phyloP scores from a whole-genome alignment of 2,329 filamentous ascomycete species.

The Arthroderma sp. region DNA sequence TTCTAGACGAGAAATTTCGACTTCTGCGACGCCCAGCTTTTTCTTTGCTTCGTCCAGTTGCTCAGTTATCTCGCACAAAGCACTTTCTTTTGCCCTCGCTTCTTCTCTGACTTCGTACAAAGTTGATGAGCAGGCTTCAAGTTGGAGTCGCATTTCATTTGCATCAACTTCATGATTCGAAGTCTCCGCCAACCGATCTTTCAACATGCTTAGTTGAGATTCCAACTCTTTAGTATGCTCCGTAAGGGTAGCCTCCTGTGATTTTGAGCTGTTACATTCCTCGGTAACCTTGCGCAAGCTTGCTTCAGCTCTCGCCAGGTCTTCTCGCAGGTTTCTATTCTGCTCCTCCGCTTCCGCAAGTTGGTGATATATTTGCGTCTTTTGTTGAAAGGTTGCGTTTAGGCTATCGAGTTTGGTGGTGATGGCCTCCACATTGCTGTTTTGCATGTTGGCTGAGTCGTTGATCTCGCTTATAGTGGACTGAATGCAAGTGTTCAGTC shows the following conservation, averaged over 20 bases:
- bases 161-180: constrained; percentile 7
- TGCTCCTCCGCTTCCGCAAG: constrained; percentile 11
- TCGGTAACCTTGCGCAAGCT: constrained; percentile 8
- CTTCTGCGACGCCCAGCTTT: constrained; percentile 12
- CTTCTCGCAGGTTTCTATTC: constrained; percentile 12
- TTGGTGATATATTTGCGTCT: constrained; percentile 6
- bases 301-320: constrained; percentile 12
- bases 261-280: constrained; percentile 6
- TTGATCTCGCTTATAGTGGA: too few relatives aligned
- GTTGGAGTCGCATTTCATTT: constrained; percentile 16
- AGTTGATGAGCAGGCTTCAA: constrained; percentile 14
- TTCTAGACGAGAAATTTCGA: constrained; percentile 10
- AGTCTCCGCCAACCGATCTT: constrained; percentile 12
- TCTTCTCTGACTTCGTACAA: constrained; percentile 10
- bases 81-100: constrained; percentile 12
- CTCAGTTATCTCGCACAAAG: constrained; percentile 11
- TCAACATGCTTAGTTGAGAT: constrained; percentile 15
- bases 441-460: too few relatives aligned
- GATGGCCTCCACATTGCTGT: too few relatives aligned
- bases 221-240: constrained; percentile 16
- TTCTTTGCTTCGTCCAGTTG: constrained; percentile 13
- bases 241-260: constrained; percentile 14
- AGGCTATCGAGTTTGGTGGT: constrained; percentile 7
- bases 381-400: neutral
- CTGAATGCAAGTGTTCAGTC: too few relatives aligned